Evolutionary conservation across 768 basidiomycete species (phyloP).

Genomic region (Tulasnella sp.): DNA sequence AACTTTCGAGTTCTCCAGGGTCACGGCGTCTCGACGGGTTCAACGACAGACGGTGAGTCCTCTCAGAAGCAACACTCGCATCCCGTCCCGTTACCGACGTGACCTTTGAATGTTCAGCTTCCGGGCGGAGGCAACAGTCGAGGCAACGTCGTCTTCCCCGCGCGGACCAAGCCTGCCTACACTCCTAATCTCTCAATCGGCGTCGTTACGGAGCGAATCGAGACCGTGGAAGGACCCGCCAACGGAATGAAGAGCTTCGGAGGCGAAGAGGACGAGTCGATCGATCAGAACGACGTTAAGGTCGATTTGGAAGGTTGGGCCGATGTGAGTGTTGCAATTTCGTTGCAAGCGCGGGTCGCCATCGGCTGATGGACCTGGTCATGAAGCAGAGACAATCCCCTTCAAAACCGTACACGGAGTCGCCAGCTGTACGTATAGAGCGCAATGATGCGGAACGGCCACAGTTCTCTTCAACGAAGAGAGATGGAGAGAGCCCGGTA

Average conservation of each 20-base stretch:
- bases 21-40: not conserved
- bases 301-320: constrained; percentile 6
- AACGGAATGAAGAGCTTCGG: not conserved
- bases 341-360: not conserved
- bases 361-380: not conserved
- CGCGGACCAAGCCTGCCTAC: not conserved
- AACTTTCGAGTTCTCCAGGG: not conserved
- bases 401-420: not conserved
- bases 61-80: not conserved
- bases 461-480: not conserved
- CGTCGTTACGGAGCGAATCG: not conserved
- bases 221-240: not conserved
- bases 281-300: not conserved
- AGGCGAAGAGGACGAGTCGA: not conserved
- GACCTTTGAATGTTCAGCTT: not conserved
- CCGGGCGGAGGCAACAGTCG: not conserved
- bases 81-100: not conserved
- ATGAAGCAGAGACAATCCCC: not conserved
- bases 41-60: not conserved
- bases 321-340: not conserved
- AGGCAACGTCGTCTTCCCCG: not conserved
- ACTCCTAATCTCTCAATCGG: not conserved
- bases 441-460: not conserved
- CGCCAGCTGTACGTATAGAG: not conserved
- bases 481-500: not conserved